Evolutionary conservation across 1,284 basidiomycete species (phyloP), one percentile per base, ranked within the genome.

Genomic region (Lignosus rhinocerotis): DNA sequence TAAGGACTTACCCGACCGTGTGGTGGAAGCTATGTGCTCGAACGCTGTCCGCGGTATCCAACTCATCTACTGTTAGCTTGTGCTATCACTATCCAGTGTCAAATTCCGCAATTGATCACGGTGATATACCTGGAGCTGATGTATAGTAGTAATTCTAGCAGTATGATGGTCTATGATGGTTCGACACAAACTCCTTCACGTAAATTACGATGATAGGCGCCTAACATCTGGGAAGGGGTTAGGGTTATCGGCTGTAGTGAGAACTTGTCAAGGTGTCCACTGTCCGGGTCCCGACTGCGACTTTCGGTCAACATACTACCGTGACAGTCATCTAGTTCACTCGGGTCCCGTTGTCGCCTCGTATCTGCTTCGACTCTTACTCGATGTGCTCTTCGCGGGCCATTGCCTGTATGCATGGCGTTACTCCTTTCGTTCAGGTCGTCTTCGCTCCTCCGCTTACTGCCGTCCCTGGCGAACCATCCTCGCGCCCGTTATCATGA

Each of bases 401-500:
- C 58, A 51, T 50, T 51, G 55, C 56, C 51, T 38, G 42, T 42
- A 64, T 67, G 66, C 65, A 72, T 72, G 71, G 68, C 70, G 59
- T 58, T 66, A 53, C 60, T 58, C 54, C 51, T 59, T 43, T 41
- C 56, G 42, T 55, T 49, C 47, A 55, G 55, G 49, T 46, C 56
- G 17, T 52, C 46, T 48, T 44, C 51, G 44, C 52, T 57, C 44
- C 58, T 55, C 45, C 62, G 57, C 36, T 53, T 49, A 46, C 25
- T 55, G 10, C 59, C 53, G 43, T 45, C 16, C 43, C 52, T 54
- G 31, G 32, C 58, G 17, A 60, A 39, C 17, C 50, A 53, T 39
- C 53, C 31, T 33, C 50, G 56, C 59, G 67, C 64, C 12, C 56
- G 41, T 8, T 89, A 88, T 69, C 87, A 89, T 73, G 87, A 89